These are phyloP conservation scores for Cystobasidium onofrii DNA, from an alignment of 768 basidiomycete species.

Conservation along the genomic window DNA sequence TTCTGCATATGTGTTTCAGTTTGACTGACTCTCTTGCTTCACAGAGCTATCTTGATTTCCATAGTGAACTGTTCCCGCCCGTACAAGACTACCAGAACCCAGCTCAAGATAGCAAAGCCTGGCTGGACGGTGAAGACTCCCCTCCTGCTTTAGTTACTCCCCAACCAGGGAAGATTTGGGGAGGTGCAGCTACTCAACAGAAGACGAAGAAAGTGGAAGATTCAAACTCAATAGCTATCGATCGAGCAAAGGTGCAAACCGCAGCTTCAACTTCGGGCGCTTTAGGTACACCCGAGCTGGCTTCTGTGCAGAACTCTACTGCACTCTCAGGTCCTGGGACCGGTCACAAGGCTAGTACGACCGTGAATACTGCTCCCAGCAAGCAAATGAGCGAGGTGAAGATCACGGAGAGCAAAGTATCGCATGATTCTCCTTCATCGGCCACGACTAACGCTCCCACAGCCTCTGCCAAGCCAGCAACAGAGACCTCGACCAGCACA, in stretches of 20 bases:
- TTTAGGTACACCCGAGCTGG: not conserved
- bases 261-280: not conserved
- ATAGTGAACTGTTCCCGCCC: slow-evolving; percentile 45
- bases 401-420: too few species aligned
- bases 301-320: too few species aligned
- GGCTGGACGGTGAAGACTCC: slow-evolving; percentile 32
- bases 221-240: not conserved
- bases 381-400: not conserved
- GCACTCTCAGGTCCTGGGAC: too few species aligned
- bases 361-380: not conserved
- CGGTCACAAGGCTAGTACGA: too few species aligned
- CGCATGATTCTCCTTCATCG: not conserved
- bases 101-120: slow-evolving; percentile 32
- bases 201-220: not conserved
- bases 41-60: slow-evolving; percentile 46
- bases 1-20: too few species aligned
- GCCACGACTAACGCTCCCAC: not conserved
- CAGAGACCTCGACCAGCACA: too few species aligned
- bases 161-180: slow-evolving; percentile 18
- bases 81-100: slow-evolving; percentile 6
- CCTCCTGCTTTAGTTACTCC: not conserved
- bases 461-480: too few species aligned
- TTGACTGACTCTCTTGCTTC: not conserved
- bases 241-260: not conserved
- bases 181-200: not conserved